Base-by-base conservation (phyloP, 2,329 filamentous ascomycete genomes). In the Thelonectria olida region DNA sequence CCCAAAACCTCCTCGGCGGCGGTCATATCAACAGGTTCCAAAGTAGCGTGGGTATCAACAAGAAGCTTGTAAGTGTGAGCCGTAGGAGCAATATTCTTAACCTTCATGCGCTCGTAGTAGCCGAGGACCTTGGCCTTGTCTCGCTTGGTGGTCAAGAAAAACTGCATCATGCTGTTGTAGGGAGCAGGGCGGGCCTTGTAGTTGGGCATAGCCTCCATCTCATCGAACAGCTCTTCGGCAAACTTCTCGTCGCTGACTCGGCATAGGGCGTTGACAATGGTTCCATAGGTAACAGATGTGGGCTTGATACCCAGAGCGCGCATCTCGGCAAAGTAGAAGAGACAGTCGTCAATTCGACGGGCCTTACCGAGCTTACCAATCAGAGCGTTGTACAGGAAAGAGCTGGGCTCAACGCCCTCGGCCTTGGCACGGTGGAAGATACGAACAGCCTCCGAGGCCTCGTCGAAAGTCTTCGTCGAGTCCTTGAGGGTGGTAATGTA, bases 401-500 rank as follows among this genome's bases (percentile, higher is more conserved):
- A 97, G 48, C 92, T 97, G 19, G 96, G 94, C 79, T 97, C 92
- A 13, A 99, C 96, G 61, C 95, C 94, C 80, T 99, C 96, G 12
- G 91, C 83, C 81, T 96, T 93, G 60, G 96, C 94, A 58, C 93
- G 92, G 73, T 96, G 90, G 84, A 99, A 99, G 77, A 99, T 97
- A 81, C 96, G 96, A 74, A 98, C 91, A 57, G 96, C 96, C 77
- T 98, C 96, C 8, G 93, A 93, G 10, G 96, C 96, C 78, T 99
- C 96, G 73, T 99, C 96, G 67, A 97, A 98, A 0, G 94, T 98
- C 86, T 97, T 97, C 67, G 93, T 93, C 1, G 93, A 97, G 74
- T 97, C 95, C 82, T 98, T 97, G 63, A 99, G 84, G 2, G 95
- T 98, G n/a, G 96, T 98, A 79, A 99, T 99, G 84, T 98, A 99